Percentiles rank a stretch among this genome's conserved stretches.
phyloP scores from a whole-genome alignment of 352 stramenopile genomes.

The Pythium aristosporum region DNA sequence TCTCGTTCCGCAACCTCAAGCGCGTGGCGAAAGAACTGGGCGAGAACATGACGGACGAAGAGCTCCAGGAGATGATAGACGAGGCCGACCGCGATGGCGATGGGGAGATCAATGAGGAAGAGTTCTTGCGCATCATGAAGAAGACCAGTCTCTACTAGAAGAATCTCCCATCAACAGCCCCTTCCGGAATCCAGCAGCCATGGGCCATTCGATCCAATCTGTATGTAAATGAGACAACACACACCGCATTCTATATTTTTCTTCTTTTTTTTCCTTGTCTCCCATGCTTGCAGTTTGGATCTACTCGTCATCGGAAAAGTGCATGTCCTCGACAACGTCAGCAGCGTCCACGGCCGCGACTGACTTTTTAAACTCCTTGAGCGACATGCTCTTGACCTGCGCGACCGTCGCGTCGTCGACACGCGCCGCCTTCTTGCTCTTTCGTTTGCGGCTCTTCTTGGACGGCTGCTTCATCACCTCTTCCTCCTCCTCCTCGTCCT shows the following conservation, averaged over 20 bases:
- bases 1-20: slow-evolving; percentile 97
- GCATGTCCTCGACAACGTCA: slow-evolving; percentile 78
- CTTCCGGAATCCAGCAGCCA: too few relatives aligned
- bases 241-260: not conserved
- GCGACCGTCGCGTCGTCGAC: slow-evolving; percentile 66
- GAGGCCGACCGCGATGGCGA: slow-evolving; percentile 94
- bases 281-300: not conserved
- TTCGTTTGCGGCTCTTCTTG: slow-evolving; percentile 37
- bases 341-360: slow-evolving; percentile 67
- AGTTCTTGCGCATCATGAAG: slow-evolving; percentile 97
- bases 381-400: slow-evolving; percentile 81
- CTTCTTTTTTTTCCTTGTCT: slow-evolving; percentile 1
- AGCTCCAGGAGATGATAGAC: slow-evolving; percentile 99
- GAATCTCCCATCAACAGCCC: not conserved
- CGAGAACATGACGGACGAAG: slow-evolving; percentile 97
- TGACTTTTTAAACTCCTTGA: slow-evolving; percentile 80
- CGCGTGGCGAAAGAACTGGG: slow-evolving; percentile 96
- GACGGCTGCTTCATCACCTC: slow-evolving; percentile 31
- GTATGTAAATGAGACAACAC: slow-evolving; percentile 14
- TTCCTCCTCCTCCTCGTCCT: slow-evolving; percentile 36
- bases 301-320: slow-evolving; percentile 71
- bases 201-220: not conserved
- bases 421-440: slow-evolving; percentile 26
- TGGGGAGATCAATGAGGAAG: slow-evolving; percentile 95
- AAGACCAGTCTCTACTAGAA: slow-evolving; percentile 91